Evolutionary conservation across 495 filamentous ascomycete species (phyloP).

Genomic region (Neurospora hispaniola): DNA sequence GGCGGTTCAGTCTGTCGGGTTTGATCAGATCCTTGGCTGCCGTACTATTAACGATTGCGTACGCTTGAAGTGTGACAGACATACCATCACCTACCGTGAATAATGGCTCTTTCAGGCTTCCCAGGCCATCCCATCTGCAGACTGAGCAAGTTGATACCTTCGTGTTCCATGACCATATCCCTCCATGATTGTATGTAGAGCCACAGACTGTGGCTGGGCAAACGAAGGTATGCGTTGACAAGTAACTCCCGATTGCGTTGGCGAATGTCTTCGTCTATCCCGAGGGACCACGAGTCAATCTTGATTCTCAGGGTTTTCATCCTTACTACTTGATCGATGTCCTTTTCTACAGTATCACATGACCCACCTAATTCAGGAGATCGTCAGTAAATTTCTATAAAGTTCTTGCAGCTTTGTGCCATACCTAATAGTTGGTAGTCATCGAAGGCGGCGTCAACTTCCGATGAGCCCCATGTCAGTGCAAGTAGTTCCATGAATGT

Average conservation of each 20-base stretch:
- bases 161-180: not conserved
- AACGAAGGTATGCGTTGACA: slow-evolving; percentile 11
- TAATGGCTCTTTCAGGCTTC: slow-evolving; percentile 2
- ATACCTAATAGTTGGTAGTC: not conserved
- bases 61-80: not conserved
- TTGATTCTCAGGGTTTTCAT: slow-evolving; percentile 15
- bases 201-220: not conserved
- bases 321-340: slow-evolving; percentile 2
- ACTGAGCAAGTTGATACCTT: not conserved
- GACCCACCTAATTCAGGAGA: slow-evolving; percentile 5
- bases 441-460: not conserved
- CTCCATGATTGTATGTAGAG: not conserved
- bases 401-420: not conserved
- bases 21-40: not conserved
- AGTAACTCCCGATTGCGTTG: slow-evolving; percentile 15
- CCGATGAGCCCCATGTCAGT: not conserved
- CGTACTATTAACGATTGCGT: not conserved
- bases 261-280: slow-evolving; percentile 14
- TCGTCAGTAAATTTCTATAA: not conserved
- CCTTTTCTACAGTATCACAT: slow-evolving; percentile 1
- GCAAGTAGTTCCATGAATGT: not conserved
- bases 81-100: not conserved
- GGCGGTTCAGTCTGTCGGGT: not conserved
- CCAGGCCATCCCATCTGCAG: not conserved
- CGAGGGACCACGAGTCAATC: slow-evolving; percentile 14